phyloP scores from a whole-genome alignment of 2,329 filamentous ascomycete species.

The Tolypocladium tropicale region DNA sequence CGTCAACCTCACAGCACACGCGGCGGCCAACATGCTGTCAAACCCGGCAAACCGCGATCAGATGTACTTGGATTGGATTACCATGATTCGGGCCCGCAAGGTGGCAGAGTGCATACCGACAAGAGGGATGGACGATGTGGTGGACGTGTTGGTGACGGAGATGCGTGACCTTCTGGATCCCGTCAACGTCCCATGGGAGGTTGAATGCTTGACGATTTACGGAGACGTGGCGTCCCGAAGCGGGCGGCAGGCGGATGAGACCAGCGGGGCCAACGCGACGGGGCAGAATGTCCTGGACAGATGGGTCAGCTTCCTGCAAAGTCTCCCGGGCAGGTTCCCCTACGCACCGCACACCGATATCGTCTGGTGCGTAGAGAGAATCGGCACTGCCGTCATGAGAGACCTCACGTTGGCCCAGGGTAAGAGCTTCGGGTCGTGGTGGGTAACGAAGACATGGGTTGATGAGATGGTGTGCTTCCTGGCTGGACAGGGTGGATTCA shows the following conservation, averaged over 20 bases:
- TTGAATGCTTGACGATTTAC: slow-evolving; percentile 51
- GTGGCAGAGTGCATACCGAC: slow-evolving; percentile 53
- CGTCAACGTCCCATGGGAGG: slow-evolving; percentile 52
- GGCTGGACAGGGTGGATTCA: slow-evolving; percentile 82
- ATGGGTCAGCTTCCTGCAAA: slow-evolving; percentile 64
- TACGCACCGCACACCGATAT: slow-evolving; percentile 63
- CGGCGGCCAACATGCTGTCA: slow-evolving; percentile 84
- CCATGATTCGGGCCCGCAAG: slow-evolving; percentile 51
- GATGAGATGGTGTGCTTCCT: slow-evolving; percentile 91
- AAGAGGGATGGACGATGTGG: slow-evolving; percentile 55
- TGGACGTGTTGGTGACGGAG: slow-evolving; percentile 52
- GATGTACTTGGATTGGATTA: slow-evolving; percentile 91
- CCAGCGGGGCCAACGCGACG: slow-evolving; percentile 17
- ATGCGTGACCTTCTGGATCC: slow-evolving; percentile 63
- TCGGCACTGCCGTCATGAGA: slow-evolving; percentile 68
- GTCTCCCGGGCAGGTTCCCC: slow-evolving; percentile 60
- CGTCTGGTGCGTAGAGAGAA: slow-evolving; percentile 63
- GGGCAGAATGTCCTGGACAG: slow-evolving; percentile 64
- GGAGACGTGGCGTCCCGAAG: slow-evolving; percentile 43
- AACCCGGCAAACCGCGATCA: slow-evolving; percentile 82
- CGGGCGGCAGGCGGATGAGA: slow-evolving; percentile 24
- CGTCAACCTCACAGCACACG: slow-evolving; percentile 89
- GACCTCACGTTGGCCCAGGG: slow-evolving; percentile 72
- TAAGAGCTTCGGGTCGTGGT: slow-evolving; percentile 81
- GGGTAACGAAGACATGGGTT: slow-evolving; percentile 91